Evolutionary conservation across 1,284 basidiomycete genomes (phyloP).

Genomic region (Puccinia coronata): DNA sequence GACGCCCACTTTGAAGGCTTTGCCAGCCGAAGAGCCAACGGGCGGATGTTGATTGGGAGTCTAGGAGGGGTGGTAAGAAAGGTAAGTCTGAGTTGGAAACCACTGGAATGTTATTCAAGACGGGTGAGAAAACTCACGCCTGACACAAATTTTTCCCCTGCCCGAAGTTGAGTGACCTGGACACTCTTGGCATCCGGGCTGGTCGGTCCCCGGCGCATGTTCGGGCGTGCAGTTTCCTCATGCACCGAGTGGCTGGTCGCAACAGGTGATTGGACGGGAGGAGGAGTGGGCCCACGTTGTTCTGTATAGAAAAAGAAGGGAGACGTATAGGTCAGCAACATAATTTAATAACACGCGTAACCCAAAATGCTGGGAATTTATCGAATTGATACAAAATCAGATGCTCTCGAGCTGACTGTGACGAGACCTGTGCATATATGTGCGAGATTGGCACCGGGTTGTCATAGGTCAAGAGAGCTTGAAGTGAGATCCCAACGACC

Average conservation of each 20-base stretch:
- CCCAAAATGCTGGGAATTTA: not conserved
- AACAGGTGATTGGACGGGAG: conserved; percentile 44
- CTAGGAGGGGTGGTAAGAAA: conserved; percentile 22
- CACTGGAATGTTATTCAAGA: not conserved
- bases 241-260: not conserved
- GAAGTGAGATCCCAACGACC: not conserved
- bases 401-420: not conserved
- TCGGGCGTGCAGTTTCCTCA: not conserved
- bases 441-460: not conserved
- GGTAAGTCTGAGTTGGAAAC: not conserved
- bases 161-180: conserved; percentile 40
- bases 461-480: not conserved
- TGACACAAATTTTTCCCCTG: conserved; percentile 41
- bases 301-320: not conserved
- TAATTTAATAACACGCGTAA: not conserved
- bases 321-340: not conserved
- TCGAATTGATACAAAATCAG: not conserved
- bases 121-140: conserved; percentile 15
- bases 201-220: not conserved
- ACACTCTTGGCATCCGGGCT: conserved; percentile 44
- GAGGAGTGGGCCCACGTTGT: conserved; percentile 14
- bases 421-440: not conserved
- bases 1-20: conserved; percentile 72
- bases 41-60: conserved; percentile 51
- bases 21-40: conserved; percentile 61